Base-by-base conservation (phyloP, 495 filamentous ascomycete genomes). In the Lophium mytilinum region DNA sequence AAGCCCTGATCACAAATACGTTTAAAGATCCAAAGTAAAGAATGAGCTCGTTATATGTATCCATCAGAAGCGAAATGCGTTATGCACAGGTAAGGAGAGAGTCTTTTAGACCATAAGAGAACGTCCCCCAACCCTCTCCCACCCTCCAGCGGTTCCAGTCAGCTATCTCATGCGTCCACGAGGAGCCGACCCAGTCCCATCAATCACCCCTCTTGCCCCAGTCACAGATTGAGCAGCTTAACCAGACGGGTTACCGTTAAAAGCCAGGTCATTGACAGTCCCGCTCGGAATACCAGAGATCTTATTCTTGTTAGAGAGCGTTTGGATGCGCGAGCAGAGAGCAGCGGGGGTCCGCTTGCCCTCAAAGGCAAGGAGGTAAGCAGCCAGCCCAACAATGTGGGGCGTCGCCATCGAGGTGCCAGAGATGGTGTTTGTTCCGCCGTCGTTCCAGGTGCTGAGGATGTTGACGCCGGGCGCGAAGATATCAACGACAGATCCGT, bases 361-460 rank as follows among this genome's bases (percentile, higher is more conserved):
- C 50, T 66, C 58, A 21, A 66, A 37, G 14, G 4, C 56, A 9
- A 60, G 30, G 42, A 66, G 43, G 41, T 66, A 62, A 9, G 59
- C 71, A 11, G 72, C 75, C 36, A 82, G 67, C 43, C 83, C 83
- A 9, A 76, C 73, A 40, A 85, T 75, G 57, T 87, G 83, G 6
- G 83, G 83, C 9, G 78, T 76, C 14, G 83, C 77, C 77, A 81
- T 82, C 5, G 73, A 77, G 73, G 84, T 87, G 45, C 83, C 84
- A 9, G 77, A 80, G 61, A 84, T 78, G 53, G 72, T 72, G 67
- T 78, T 76, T 21, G 61, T 64, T 4, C 21, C 18, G 52, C 61
- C 52, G 48, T 56, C 52, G 40, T 52, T 63, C 64, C 61, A 67
- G 46, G 61, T 61, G 56, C 53, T 60, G 12, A 71, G 68, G 19